Percentiles rank a stretch among this genome's conserved stretches.
These are phyloP conservation scores for Candida smagusa DNA, from an alignment of 1,139 yeast genomes.

Conservation along the genomic window DNA sequence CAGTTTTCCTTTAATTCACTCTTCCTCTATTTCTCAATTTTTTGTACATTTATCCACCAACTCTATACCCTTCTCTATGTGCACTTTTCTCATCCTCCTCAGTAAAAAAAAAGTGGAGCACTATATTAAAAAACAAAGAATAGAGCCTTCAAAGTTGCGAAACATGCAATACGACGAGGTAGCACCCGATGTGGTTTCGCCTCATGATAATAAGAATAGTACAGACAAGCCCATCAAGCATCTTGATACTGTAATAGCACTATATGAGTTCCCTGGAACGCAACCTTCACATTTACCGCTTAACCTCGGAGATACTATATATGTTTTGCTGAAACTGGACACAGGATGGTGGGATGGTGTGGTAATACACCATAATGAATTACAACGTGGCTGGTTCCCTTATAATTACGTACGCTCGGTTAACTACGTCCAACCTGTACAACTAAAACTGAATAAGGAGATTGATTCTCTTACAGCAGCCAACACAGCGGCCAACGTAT, in stretches of 20 bases:
- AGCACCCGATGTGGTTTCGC: constrained; percentile 39
- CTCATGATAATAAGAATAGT: constrained; percentile 21
- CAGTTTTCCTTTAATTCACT: background rate
- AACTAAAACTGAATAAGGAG: constrained; percentile 39
- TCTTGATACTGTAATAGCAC: constrained; percentile 50
- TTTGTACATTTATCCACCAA: background rate
- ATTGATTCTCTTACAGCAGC: constrained; percentile 47
- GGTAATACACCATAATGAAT: constrained; percentile 33
- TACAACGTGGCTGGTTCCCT: constrained; percentile 77
- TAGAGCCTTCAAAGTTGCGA: background rate
- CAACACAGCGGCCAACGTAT: constrained; percentile 48
- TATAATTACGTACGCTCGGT: constrained; percentile 51
- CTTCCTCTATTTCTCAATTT: background rate
- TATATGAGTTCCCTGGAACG: constrained; percentile 49
- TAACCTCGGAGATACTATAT: constrained; percentile 48
- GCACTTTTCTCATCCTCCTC: background rate
- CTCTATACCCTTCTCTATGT: background rate
- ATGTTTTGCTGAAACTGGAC: constrained; percentile 50
- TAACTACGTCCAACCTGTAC: constrained; percentile 45
- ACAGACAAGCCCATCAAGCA: constrained; percentile 31
- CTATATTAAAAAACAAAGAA: background rate
- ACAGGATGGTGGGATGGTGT: constrained; percentile 83
- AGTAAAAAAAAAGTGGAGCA: background rate
- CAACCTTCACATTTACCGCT: constrained; percentile 46
- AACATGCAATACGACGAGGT: constrained; percentile 26